Base-by-base conservation (phyloP, 345 rosid species). In the Firmiana major region DNA sequence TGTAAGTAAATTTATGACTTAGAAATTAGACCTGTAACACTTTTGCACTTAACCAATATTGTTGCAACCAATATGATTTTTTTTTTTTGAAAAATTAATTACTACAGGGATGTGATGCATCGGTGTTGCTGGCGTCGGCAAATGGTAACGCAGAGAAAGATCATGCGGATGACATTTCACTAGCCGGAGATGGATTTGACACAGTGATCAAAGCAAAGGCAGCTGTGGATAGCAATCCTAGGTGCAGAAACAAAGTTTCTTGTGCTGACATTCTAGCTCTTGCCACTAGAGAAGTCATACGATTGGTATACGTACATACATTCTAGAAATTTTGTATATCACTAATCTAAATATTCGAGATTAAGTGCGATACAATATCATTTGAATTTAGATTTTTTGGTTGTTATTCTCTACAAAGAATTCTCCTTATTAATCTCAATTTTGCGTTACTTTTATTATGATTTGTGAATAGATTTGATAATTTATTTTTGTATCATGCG, bases 251-350 rank as follows among this genome's bases (percentile, higher is more conserved):
- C 89, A 93, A 84, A 87, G 99, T 95, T 59, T 93, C 99, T 3
- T 95, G 98, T 77, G 97, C 99, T 51, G 99, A 95, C 79, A 91
- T 95, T 64, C 82, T 95, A 40, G 97, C 95, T 80, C 88, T 95
- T 9, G 99, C 99, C 1, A 84, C 98, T 6, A 88, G 97, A 83
- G 98, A 94, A 54, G 95, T 91, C 73, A 57, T 94, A 7, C 78
- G 75, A 49, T 81, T 93, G 91, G 94, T 90, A 86, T 15, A 31
- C 34, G 3, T 31, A 31, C 34, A 31, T 31, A 31, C 34, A 31
- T 31, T 31, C 34, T 31, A 31, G 3, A 1, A 31, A 31, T 31
- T 31, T 31, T 31, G 34, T 31, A 31, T 3, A 31, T 3, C 34
- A 31, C 34, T 31, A 31, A 31, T 31, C 34, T 31, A 31, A 31